These are phyloP conservation scores for Candida koratica DNA, from an alignment of 805 yeast species.

Conservation along the genomic window DNA sequence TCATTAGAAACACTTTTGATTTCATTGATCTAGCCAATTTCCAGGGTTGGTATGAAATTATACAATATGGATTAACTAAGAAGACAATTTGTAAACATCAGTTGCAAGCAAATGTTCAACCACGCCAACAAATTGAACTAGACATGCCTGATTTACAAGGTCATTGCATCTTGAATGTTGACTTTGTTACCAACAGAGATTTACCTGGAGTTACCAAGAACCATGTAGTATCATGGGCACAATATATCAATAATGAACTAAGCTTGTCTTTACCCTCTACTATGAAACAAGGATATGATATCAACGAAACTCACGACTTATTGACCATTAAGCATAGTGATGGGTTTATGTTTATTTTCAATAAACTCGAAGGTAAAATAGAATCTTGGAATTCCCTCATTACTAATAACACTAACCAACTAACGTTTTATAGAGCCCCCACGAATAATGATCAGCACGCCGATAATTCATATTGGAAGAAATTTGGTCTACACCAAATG, in stretches of 20 bases:
- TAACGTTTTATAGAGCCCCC: constrained; percentile 28
- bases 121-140: not conserved
- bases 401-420: constrained; percentile 9
- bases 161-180: constrained; percentile 11
- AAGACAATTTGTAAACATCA: constrained; percentile 9
- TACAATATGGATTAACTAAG: constrained; percentile 9
- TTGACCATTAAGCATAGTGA: not conserved
- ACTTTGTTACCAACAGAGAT: constrained; percentile 10
- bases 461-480: constrained; percentile 24
- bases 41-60: constrained; percentile 6
- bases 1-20: constrained; percentile 18
- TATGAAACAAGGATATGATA: constrained; percentile 1
- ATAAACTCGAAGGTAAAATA: constrained; percentile 14
- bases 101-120: not conserved
- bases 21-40: constrained; percentile 16
- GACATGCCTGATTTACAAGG: constrained; percentile 4
- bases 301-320: not conserved
- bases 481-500: constrained; percentile 22
- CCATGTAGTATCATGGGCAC: constrained; percentile 24
- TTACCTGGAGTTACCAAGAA: constrained; percentile 14
- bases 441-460: constrained; percentile 23
- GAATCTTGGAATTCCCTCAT: constrained; percentile 10
- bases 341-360: constrained; percentile 2
- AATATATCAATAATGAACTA: constrained; percentile 9
- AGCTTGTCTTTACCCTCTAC: not conserved